Percentiles rank a stretch among this genome's conserved stretches.
phyloP scores from a whole-genome alignment of 176 grass and related monocot species.

The Panicum miliaceum region DNA sequence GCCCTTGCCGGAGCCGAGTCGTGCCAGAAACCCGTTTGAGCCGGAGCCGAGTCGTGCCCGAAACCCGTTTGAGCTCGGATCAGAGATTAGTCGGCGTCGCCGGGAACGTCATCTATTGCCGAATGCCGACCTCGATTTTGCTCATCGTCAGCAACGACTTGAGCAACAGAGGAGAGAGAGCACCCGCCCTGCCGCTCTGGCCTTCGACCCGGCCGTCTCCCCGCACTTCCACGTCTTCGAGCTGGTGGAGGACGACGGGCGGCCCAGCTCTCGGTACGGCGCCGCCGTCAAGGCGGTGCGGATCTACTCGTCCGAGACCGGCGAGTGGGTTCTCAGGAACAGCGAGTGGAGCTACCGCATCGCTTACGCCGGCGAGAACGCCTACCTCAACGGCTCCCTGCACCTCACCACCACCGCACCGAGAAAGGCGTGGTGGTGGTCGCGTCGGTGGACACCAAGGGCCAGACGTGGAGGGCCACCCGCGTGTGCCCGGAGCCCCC shows the following conservation, averaged over 20 bases:
- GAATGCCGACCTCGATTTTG: no score
- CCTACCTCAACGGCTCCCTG: background rate
- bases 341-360: background rate
- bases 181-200: background rate
- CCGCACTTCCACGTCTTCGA: background rate
- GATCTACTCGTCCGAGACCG: conserved; percentile 11
- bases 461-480: background rate
- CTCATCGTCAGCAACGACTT: background rate
- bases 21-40: no score
- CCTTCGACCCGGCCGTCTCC: background rate
- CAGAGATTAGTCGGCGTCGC: no score
- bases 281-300: background rate
- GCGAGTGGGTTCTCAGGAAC: background rate
- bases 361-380: background rate
- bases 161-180: background rate
- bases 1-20: no score
- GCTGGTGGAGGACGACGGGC: background rate
- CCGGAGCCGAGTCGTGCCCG: no score
- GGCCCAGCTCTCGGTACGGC: background rate
- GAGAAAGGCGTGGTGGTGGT: background rate
- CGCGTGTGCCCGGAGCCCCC: background rate
- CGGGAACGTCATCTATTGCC: no score
- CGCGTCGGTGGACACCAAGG: background rate
- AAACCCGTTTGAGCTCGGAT: no score
- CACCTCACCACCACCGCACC: background rate